A percentile compares a stretch with the other conserved stretches of the same genome.
phyloP scores from a whole-genome alignment of 306 rosid species.

The Clitoria ternatea region DNA sequence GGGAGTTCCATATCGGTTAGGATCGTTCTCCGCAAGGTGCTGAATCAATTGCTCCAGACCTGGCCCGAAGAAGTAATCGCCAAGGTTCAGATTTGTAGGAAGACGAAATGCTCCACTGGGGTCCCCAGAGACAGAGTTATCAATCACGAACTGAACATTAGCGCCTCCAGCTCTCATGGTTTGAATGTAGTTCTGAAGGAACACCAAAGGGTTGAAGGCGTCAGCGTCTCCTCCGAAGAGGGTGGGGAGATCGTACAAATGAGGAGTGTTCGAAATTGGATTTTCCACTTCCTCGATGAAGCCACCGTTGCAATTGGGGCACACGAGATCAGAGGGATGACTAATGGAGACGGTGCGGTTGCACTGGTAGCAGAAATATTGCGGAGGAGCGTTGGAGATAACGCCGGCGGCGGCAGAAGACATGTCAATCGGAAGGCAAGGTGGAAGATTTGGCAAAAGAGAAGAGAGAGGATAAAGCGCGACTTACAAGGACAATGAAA shows the following conservation, averaged over 20 bases:
- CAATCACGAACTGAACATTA: conserved; percentile 69
- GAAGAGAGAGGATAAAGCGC: neutral
- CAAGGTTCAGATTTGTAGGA: conserved; percentile 53
- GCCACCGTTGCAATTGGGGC: conserved; percentile 58
- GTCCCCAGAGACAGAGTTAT: conserved; percentile 50
- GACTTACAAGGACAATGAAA: neutral
- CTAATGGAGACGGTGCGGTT: conserved; percentile 39
- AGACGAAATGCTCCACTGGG: conserved; percentile 36
- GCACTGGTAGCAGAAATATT: conserved; percentile 63
- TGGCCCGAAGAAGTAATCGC: conserved; percentile 78
- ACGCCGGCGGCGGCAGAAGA: conserved; percentile 41
- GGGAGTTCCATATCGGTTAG: conserved; percentile 74
- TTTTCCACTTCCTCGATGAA: conserved; percentile 60
- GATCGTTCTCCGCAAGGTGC: conserved; percentile 81
- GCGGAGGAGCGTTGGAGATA: conserved; percentile 31
- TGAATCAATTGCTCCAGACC: conserved; percentile 86
- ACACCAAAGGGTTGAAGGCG: conserved; percentile 57
- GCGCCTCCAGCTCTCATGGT: conserved; percentile 55
- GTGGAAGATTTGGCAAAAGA: neutral
- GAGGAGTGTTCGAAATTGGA: conserved; percentile 32
- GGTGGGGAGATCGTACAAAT: conserved; percentile 53
- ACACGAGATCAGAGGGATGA: conserved; percentile 50
- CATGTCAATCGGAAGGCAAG: conserved; percentile 28
- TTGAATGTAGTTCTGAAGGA: conserved; percentile 70
- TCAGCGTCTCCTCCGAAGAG: conserved; percentile 54